Evolutionary conservation across 768 basidiomycete genomes (phyloP).

Genomic region (Scleroderma citrinum): DNA sequence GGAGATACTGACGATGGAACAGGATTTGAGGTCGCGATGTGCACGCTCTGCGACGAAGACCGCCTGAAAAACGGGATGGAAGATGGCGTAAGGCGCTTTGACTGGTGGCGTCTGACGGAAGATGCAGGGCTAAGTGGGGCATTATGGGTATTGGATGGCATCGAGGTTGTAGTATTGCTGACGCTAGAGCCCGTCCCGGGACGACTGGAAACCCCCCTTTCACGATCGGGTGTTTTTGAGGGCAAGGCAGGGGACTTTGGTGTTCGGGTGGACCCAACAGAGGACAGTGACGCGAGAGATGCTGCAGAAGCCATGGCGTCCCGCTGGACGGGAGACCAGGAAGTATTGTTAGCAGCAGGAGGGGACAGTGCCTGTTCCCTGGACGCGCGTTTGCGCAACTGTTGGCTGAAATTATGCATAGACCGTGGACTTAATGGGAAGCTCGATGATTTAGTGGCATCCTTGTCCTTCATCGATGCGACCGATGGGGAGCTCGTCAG

Average conservation of each 20-base stretch:
- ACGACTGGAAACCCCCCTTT: conserved; percentile 47
- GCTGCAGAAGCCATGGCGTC: conserved; percentile 77
- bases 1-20: conserved; percentile 43
- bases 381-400: conserved; percentile 62
- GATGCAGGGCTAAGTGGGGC: conserved; percentile 69
- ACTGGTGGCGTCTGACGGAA: conserved; percentile 59
- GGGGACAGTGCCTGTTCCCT: conserved; percentile 54
- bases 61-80: conserved; percentile 93
- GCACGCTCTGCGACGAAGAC: conserved; percentile 85
- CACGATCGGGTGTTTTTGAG: conserved; percentile 60
- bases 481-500: conserved; percentile 61
- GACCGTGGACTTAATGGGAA: conserved; percentile 64
- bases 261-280: conserved; percentile 57
- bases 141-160: conserved; percentile 45
- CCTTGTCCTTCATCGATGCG: conserved; percentile 45
- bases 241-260: conserved; percentile 38
- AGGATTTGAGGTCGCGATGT: conserved; percentile 43
- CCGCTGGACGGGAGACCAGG: conserved; percentile 67
- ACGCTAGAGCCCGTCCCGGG: conserved; percentile 73
- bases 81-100: conserved; percentile 81
- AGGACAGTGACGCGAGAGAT: conserved; percentile 70
- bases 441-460: conserved; percentile 41
- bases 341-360: conserved; percentile 35
- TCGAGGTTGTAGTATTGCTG: conserved; percentile 59
- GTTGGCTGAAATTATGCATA: conserved; percentile 56